Evolutionary conservation across 768 basidiomycete species (phyloP), one percentile per base, ranked within the genome.

Genomic region (Russula ochroleuca): DNA sequence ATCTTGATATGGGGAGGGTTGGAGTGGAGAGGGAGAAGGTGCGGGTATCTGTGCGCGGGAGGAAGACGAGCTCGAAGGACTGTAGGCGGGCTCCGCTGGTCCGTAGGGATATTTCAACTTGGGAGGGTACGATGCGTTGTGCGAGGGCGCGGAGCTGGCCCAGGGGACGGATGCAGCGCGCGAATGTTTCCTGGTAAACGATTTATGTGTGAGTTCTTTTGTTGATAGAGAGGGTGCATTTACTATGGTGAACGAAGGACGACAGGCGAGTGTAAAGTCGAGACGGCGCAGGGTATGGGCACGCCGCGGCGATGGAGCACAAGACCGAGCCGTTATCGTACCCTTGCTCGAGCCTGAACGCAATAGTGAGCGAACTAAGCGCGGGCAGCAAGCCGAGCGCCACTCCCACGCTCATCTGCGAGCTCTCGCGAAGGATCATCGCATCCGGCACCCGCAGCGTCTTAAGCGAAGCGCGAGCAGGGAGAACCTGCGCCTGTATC

Each of bases 251-350:
- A 91, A 86, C 0, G 87, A 88, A 13, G 89, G 85, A 68, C 83
- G 85, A 68, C 83, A 83, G 14, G 80, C 78, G 70, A 86, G 88
- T 17, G 84, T 83, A 47, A 91, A 73, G 65, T 87, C 83, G 9
- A 91, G 77, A 70, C 85, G 81, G 38, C 75, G 78, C 41, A 91
- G 77, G n/a, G 57, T 80, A 79, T 11, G 88, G 88, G 69, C 88
- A 90, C 0, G 85, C 80, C 14, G 82, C 75, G 57, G 84, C 82
- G 61, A 91, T 79, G 4, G 85, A 84, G 50, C 86, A 82, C 38
- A 91, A 77, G 62, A 90, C 75, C 67, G 84, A 84, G 31, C 83
- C 85, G 69, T 86, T 85, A 67, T 91, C 88, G 69, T 90, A 90
- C 5, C 72, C 73, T 69, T 85, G 84, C 69, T 90, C 86, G 55